phyloP scores from a whole-genome alignment of 305 asterid species.

The Fraxinus nigra region DNA sequence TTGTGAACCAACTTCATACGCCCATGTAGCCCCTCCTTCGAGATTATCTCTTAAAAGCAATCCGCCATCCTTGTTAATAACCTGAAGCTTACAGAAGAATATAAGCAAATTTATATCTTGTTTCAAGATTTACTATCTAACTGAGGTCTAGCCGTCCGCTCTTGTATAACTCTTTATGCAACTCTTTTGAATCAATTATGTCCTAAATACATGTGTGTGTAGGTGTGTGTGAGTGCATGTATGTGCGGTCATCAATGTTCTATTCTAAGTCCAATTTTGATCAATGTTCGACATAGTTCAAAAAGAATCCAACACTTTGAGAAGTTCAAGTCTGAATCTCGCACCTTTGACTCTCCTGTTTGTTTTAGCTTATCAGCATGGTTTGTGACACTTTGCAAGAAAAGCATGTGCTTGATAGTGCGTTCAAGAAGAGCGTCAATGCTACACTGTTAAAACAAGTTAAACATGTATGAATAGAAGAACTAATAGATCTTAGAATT shows the following conservation, averaged over 20 bases:
- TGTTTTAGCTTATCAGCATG: constrained; percentile 77
- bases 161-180: background rate
- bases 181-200: background rate
- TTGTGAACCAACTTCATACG: constrained; percentile 71
- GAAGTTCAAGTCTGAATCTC: background rate
- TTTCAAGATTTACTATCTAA: background rate
- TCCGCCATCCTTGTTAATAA: constrained; percentile 56
- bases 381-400: constrained; percentile 71
- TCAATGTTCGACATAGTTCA: background rate
- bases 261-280: background rate
- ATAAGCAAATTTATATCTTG: constrained; percentile 7
- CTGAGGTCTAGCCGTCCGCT: background rate
- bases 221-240: background rate
- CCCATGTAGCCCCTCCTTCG: constrained; percentile 87
- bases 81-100: constrained; percentile 34
- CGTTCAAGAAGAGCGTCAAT: constrained; percentile 79
- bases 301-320: background rate
- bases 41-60: constrained; percentile 46
- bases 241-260: background rate
- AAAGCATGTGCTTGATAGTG: constrained; percentile 77
- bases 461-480: constrained; percentile 12
- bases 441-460: constrained; percentile 65
- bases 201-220: background rate
- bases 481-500: background rate
- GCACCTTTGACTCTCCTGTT: constrained; percentile 63